Evolutionary conservation across 768 basidiomycete species (phyloP).

Genomic region (Mycena amicta): DNA sequence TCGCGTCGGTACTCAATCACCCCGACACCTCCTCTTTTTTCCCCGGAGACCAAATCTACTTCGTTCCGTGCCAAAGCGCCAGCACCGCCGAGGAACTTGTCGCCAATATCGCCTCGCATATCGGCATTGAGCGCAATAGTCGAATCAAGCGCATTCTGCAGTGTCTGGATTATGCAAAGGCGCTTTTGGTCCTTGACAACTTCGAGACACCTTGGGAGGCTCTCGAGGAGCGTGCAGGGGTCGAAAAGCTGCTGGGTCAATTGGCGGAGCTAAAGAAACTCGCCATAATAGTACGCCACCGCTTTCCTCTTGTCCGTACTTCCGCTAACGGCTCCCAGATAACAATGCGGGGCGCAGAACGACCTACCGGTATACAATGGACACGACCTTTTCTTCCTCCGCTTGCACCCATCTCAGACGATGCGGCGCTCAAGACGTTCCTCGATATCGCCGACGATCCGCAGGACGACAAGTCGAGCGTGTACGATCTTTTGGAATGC

Average conservation of each 20-base stretch:
- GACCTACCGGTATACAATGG: slow-evolving; percentile 1
- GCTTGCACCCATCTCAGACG: not conserved
- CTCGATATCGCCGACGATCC: slow-evolving; percentile 7
- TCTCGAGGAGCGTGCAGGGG: slow-evolving; percentile 2
- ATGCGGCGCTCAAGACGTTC: slow-evolving; percentile 5
- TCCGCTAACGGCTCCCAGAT: not conserved
- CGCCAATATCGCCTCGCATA: not conserved
- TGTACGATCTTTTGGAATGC: not conserved
- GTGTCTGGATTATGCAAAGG: not conserved
- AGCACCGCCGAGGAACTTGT: not conserved
- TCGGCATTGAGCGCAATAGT: not conserved
- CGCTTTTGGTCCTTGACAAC: slow-evolving; percentile 9
- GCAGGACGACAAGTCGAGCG: not conserved
- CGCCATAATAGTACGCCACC: slow-evolving; percentile 1
- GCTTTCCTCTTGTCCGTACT: not conserved
- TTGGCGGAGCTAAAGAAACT: slow-evolving; percentile 8
- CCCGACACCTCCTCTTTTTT: not conserved
- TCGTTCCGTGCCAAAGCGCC: slow-evolving; percentile 14
- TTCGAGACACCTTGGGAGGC: slow-evolving; percentile 16
- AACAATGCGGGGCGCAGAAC: slow-evolving; percentile 11
- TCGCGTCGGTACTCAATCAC: slow-evolving; percentile 1
- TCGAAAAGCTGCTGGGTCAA: slow-evolving; percentile 10
- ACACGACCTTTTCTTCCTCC: slow-evolving; percentile 6
- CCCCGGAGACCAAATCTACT: slow-evolving; percentile 1
- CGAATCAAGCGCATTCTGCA: not conserved